Evolutionary conservation across 1,139 yeast genomes (phyloP), one percentile per base, ranked within the genome.

Genomic region (Taphrina confusa): DNA sequence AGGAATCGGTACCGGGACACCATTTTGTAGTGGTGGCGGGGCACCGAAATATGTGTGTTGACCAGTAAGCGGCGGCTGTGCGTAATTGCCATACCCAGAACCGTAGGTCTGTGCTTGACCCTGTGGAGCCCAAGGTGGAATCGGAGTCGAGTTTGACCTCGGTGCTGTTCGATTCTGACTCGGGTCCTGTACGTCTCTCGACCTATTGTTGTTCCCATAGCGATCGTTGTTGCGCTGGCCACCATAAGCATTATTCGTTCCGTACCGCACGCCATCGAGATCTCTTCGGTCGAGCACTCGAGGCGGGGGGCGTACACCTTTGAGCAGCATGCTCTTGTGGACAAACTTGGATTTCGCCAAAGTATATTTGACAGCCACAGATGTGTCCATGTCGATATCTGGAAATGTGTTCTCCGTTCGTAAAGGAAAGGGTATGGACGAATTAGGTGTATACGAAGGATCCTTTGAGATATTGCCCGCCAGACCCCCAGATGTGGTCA

Each of bases 271-370:
- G 11, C 51, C 40, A 36, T 47, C 54, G 23, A 46, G 36, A 36
- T 56, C 60, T 11, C 60, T 18, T 8, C 60, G 46, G 27, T 47
- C 60, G 16, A 46, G 30, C 8, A 37, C 40, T n/a, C 60, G 33
- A 3, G 55, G 50, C 4, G 57, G 59, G 4, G 54, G 40, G n/a
- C 40, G 36, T 51, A 62, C 31, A 1, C 97, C 97, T 59, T 84
- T 87, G 64, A 92, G 73, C 25, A 92, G 75, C 87, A 92, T 87
- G 1, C 95, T 85, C 70, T 92, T 92, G 59, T 76, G 75, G 14
- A 63, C 65, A 6, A 66, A 68, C 33, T 63, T 47, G 52, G 66
- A 62, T 51, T 64, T 66, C 0, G 85, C 83, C 80, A 87, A 80
- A 49, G 76, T 71, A 69, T 85, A 92, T 55, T 76, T 75, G 1